Evolutionary conservation across 768 basidiomycete species (phyloP).

Genomic region (Lentinus tigrinus): DNA sequence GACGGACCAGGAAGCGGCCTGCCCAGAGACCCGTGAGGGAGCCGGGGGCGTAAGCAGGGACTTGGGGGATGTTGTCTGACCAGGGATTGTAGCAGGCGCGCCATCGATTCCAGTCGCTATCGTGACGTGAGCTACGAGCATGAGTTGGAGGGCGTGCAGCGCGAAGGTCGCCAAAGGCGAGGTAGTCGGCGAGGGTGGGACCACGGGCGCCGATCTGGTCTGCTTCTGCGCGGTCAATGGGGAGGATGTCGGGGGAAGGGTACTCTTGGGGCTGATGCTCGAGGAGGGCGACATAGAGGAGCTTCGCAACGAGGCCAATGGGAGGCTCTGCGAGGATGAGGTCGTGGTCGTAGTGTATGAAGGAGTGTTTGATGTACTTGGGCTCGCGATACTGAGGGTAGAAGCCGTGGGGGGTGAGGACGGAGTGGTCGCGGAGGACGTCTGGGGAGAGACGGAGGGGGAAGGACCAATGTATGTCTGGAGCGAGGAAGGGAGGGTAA

Average conservation of each 20-base stretch:
- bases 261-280: constrained; percentile 41
- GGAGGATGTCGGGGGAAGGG: constrained; percentile 20
- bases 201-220: constrained; percentile 26
- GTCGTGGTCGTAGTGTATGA: constrained; percentile 21
- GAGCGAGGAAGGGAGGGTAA: constrained; percentile 60
- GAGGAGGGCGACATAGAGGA: constrained; percentile 59
- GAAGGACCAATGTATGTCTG: constrained; percentile 57
- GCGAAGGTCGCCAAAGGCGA: constrained; percentile 44
- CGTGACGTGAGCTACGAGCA: constrained; percentile 44
- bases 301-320: constrained; percentile 54
- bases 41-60: constrained; percentile 46
- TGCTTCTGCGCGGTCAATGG: constrained; percentile 30
- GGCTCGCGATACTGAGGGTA: constrained; percentile 46
- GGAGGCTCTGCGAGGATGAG: constrained; percentile 40
- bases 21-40: constrained; percentile 58
- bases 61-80: constrained; percentile 24
- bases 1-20: constrained; percentile 59
- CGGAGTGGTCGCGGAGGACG: constrained; percentile 17
- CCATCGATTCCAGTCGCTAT: constrained; percentile 58
- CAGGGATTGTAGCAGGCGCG: constrained; percentile 44
- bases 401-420: constrained; percentile 40
- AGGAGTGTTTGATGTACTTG: constrained; percentile 2
- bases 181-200: constrained; percentile 59
- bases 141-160: constrained; percentile 29
- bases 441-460: constrained; percentile 36